Base-by-base conservation (phyloP, 352 stramenopile species). In the Sclerospora graminicola region DNA sequence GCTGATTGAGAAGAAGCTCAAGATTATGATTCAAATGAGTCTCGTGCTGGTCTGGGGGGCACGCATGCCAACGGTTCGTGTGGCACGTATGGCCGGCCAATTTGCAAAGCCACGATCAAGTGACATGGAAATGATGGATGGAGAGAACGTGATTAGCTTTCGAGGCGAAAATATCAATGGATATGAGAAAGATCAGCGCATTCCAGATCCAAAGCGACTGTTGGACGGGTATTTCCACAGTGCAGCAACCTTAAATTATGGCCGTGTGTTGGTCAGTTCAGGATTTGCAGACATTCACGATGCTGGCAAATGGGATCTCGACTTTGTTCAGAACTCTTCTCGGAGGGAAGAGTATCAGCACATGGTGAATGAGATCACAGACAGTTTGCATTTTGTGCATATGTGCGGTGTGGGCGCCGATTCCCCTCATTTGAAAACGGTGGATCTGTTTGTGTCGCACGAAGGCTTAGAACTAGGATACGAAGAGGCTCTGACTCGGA, bases 131-230 rank as follows among this genome's bases (percentile, higher is more conserved):
- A 60, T 94, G 18, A 75, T 96, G 28, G 84, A 98, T 45, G 95
- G 93, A 45, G 90, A 98, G 3, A 75, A 79, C 21, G 78, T 99
- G 36, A 89, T 92, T 18, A 97, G 86, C 41, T 99, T 98, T 75
- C 81, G 95, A 31, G 96, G 96, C 11, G 96, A 99, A 59, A 99
- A 98, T 63, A 95, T 99, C 52, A 99, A 99, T 65, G 72, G 72
- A 0, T 96, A 97, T 63, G 89, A 91, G 40, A 77, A 83, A 28
- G 84, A 97, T 45, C 74, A 95, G 33, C 89, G 96, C 30, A 71
- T 75, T 31, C 95, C 97, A 23, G 85, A 99, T 63, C 95, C 96
- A 15, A 68, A 74, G 16, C 79, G 95, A 20, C 92, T 99, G 66
- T 64, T 98, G 4, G 64, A 97, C 19, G 95, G 95, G 30, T 99